Base-by-base conservation (phyloP, 2,329 filamentous ascomycete species). In the Diaporthe ampelina region DNA sequence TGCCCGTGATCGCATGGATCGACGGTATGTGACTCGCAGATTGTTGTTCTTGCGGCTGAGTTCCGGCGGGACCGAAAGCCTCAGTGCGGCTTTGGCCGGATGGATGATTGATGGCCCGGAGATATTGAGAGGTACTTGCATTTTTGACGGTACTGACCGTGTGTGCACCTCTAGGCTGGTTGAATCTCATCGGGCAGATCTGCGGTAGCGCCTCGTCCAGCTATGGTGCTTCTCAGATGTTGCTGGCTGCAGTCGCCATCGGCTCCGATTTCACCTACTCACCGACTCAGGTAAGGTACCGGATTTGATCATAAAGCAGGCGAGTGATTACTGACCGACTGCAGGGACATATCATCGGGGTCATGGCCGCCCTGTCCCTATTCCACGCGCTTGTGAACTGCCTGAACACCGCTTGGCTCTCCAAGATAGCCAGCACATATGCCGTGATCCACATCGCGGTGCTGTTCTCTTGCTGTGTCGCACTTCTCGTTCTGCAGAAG, bases 361-460 rank as follows among this genome's bases (percentile, higher is more conserved):
- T 89, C 48, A 90, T 90, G 88, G 87, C 86, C 29, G 87, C 82
- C 15, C 78, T 89, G 56, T 88, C 87, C 3, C 81, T 89, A 37
- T 75, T 89, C 10, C 86, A 85, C 74, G 87, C 86, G 32, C 73
- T 85, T 0, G 83, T 89, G 74, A 90, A 90, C 80, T 89, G 86
- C 3, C 78, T 90, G 70, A 87, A 86, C 26, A 90, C 88, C 0
- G 86, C 86, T 74, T 88, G 87, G 86, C 86, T 90, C 82, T 87
- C 89, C 79, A 88, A 88, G 78, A 87, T 90, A 81, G 88, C 88
- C 72, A 87, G 88, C 76, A 82, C 81, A 24, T 90, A 90, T 77
- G 88, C 89, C 19, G 85, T 90, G 69, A 88, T 90, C 80, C 88
- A 89, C 78, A 83, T 89, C 43, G 79, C 82, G 21, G 84, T 89